phyloP scores from a whole-genome alignment of 352 stramenopile genomes.

The Pythium utonaiense region DNA sequence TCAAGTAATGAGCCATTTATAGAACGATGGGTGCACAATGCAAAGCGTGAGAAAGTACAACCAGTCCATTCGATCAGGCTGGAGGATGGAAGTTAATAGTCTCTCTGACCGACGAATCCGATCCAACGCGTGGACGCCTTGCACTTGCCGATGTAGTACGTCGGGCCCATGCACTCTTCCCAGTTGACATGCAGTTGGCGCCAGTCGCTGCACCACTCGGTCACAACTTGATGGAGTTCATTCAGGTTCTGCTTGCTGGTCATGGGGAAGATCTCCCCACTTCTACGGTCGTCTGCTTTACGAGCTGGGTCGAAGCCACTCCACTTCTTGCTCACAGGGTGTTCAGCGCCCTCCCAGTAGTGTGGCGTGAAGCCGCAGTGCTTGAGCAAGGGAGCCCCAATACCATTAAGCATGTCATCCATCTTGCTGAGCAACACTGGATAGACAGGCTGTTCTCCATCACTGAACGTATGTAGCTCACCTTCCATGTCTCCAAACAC shows the following conservation, averaged over 20 bases:
- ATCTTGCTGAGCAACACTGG: background rate
- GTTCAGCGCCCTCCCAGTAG: background rate
- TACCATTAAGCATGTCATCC: background rate
- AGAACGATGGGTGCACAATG: background rate
- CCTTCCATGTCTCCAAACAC: background rate
- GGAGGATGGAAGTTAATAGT: background rate
- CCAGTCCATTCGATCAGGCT: background rate
- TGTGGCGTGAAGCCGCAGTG: background rate
- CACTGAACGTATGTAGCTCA: background rate
- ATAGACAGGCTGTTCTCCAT: background rate
- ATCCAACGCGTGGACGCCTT: background rate
- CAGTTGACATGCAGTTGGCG: background rate
- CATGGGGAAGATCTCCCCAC: too few species aligned
- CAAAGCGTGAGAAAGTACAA: background rate
- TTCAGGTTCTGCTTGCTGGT: background rate
- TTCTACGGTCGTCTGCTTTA: background rate
- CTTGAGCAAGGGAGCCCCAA: background rate
- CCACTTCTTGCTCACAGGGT: background rate
- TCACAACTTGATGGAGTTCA: background rate
- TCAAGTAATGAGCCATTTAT: background rate
- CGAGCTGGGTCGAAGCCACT: background rate
- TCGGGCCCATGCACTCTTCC: background rate
- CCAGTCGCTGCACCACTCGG: background rate
- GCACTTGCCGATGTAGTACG: background rate
- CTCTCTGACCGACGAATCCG: background rate